phyloP scores from a whole-genome alignment of 192 early-diverging fungal genomes.

The Entomortierella chlamydospora region DNA sequence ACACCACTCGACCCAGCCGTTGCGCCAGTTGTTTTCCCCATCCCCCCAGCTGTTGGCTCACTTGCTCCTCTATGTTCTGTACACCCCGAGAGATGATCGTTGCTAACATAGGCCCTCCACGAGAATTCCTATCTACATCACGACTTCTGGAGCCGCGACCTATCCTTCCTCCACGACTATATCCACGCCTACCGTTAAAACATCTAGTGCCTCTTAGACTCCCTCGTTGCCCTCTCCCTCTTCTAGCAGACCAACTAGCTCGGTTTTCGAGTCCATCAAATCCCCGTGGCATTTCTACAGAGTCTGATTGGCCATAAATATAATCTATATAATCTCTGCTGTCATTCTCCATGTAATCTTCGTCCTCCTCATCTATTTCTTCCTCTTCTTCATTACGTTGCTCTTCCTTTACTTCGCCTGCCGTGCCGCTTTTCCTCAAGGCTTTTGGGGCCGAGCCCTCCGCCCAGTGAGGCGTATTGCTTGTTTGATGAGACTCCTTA shows the following conservation, averaged over 20 bases:
- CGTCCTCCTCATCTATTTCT: slow-evolving; percentile 4
- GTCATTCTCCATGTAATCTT: background rate
- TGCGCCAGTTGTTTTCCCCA: slow-evolving; percentile 3
- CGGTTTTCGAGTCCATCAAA: too few relatives aligned
- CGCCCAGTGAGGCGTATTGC: background rate
- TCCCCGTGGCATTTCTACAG: too few relatives aligned
- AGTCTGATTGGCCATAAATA: background rate
- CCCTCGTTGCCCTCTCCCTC: background rate
- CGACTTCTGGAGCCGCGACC: background rate
- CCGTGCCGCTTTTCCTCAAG: background rate
- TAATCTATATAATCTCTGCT: background rate
- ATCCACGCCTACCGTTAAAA: background rate
- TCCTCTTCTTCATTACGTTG: background rate
- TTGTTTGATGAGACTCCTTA: background rate
- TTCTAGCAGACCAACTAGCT: background rate
- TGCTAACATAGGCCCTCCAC: background rate
- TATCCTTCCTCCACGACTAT: background rate
- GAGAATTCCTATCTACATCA: background rate
- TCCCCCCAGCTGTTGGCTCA: slow-evolving; percentile 11
- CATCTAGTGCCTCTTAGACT: slow-evolving; percentile 1
- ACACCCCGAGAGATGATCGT: slow-evolving; percentile 8
- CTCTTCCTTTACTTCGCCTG: background rate
- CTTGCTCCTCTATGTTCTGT: slow-evolving; percentile 14
- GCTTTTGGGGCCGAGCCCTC: too few relatives aligned
- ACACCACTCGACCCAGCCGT: background rate